Evolutionary conservation across 305 asterid species (phyloP).

Genomic region (Withania somnifera): DNA sequence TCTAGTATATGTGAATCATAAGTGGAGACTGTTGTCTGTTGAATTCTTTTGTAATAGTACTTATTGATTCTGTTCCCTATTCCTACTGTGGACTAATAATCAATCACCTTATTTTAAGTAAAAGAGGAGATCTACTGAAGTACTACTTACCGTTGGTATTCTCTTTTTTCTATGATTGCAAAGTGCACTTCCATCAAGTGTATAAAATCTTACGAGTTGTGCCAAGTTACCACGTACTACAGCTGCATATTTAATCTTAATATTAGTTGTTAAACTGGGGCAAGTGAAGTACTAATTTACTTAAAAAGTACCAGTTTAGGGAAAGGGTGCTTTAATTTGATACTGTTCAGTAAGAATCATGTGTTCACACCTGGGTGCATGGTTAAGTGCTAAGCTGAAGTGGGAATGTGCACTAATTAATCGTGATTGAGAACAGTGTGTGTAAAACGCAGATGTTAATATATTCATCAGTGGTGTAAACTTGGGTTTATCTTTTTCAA

Average conservation of each 20-base stretch:
- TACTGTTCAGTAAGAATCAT: not conserved
- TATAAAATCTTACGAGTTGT: not conserved
- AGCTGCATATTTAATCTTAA: not conserved
- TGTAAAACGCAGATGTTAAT: too few species aligned
- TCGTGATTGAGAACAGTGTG: too few species aligned
- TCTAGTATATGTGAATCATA: too few species aligned
- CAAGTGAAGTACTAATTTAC: not conserved
- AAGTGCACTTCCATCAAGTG: not conserved
- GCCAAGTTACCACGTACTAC: not conserved
- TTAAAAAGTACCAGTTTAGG: too few species aligned
- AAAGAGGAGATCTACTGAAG: not conserved
- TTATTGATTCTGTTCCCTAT: not conserved
- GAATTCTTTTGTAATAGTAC: not conserved
- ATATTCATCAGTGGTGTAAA: too few species aligned
- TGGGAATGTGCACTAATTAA: not conserved
- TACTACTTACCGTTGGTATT: not conserved
- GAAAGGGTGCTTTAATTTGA: not conserved
- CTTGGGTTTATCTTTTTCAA: too few species aligned
- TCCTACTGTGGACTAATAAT: not conserved
- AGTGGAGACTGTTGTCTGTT: not conserved
- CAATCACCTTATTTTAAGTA: not conserved
- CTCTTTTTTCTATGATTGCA: not conserved
- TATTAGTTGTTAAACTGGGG: not conserved
- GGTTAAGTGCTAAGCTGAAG: not conserved
- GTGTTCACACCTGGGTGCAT: not conserved